Evolutionary conservation across 768 basidiomycete genomes (phyloP), one percentile per base, ranked within the genome.

Genomic region (Ephemerocybe angulata): DNA sequence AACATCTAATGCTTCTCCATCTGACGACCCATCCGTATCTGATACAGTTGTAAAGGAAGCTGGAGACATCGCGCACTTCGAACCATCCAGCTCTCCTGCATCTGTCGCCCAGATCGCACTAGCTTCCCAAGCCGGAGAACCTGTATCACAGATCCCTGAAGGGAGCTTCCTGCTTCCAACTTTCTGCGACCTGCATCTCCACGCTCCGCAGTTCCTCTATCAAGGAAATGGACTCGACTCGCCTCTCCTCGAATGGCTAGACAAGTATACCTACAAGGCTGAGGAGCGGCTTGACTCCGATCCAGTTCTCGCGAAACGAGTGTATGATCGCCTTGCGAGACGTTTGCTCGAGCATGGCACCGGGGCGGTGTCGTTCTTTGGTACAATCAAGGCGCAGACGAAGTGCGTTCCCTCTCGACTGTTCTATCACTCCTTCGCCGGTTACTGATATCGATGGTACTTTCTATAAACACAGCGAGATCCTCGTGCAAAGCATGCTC

Each of bases 161-260:
- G 84, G 84, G n/a, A 77, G 72, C 50, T 90, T 93, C 63, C 54
- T 93, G 38, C 58, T 88, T n/a, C 90, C 92, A 1, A 82, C 85
- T 0, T 94, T 93, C 67, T 84, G 81, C 54, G 92, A 94, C 67
- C 75, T 91, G 4, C 92, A 94, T 64, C 76, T 93, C 0, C 93
- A 95, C 65, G 91, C 92, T 0, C 90, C 93, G 1, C 93, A 95
- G 65, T 93, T 88, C 65, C 75, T 93, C 30, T 94, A 93, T 56
- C 87, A 91, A 53, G 93, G 93, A 2, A 91, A 84, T 1, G 92
- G 93, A 0, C 76, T 94, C 3, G 88, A 95, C 66, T 77, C 92
- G 2, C 88, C 91, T 3, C 70, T 93, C 33, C 86, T 93, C 85
- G 69, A 90, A 60, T 93, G 92, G 92, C 78, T 94, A 7, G 77